These are phyloP conservation scores for Candolleomyces eurysporus DNA, from an alignment of 768 basidiomycete species.

Conservation along the genomic window DNA sequence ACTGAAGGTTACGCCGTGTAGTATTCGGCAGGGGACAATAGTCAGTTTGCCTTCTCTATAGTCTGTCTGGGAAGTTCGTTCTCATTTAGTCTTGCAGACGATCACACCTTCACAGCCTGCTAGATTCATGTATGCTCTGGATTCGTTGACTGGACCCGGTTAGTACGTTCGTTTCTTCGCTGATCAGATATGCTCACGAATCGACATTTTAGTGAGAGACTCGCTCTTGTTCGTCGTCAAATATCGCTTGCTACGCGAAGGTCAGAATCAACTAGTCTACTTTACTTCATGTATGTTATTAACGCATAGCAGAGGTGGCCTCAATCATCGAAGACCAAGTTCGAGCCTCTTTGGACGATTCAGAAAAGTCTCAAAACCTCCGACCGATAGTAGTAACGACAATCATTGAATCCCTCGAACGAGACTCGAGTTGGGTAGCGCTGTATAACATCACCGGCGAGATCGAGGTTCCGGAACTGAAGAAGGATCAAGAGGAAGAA, in stretches of 20 bases:
- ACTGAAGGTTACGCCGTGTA: slow-evolving; percentile 48
- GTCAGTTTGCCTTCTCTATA: slow-evolving; percentile 32
- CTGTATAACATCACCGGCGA: slow-evolving; percentile 71
- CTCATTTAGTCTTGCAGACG: slow-evolving; percentile 43
- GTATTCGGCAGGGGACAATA: slow-evolving; percentile 5
- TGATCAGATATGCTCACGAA: slow-evolving; percentile 9
- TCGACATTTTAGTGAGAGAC: slow-evolving; percentile 50
- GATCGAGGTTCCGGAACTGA: slow-evolving; percentile 50
- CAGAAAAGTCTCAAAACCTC: slow-evolving; percentile 29
- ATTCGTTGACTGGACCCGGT: slow-evolving; percentile 64
- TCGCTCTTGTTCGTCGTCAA: slow-evolving; percentile 61
- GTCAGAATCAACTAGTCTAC: slow-evolving; percentile 33
- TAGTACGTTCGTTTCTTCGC: slow-evolving; percentile 12
- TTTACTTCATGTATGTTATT: background rate
- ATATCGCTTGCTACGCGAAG: slow-evolving; percentile 83
- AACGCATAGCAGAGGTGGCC: slow-evolving; percentile 57
- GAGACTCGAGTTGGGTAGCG: slow-evolving; percentile 65
- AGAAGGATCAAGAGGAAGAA: slow-evolving; percentile 29
- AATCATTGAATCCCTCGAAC: slow-evolving; percentile 59
- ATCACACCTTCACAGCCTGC: slow-evolving; percentile 74
- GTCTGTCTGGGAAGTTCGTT: background rate
- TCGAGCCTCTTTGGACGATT: slow-evolving; percentile 37
- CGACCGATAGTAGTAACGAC: slow-evolving; percentile 45
- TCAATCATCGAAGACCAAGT: slow-evolving; percentile 53
- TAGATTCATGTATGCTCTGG: slow-evolving; percentile 79